Evolutionary conservation across 2,329 filamentous ascomycete genomes (phyloP).

Genomic region (Cephalotrichum gorgonifer): DNA sequence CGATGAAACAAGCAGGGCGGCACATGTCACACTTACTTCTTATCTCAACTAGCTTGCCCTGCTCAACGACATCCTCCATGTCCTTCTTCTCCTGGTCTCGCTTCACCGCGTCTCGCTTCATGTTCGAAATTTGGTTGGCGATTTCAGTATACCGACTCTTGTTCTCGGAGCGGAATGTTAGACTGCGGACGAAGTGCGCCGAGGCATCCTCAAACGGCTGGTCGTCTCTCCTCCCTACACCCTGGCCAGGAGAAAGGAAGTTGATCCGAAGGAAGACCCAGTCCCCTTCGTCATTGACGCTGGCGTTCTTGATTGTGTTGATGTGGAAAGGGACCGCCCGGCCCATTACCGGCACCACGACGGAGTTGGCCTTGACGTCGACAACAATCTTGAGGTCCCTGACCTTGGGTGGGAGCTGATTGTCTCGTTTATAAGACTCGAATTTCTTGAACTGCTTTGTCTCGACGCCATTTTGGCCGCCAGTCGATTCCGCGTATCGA

Average conservation of each 20-base stretch:
- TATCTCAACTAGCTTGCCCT: constrained; percentile 93
- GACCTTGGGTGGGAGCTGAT: constrained; percentile 75
- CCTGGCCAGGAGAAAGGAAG: constrained; percentile 92
- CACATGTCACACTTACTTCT: constrained; percentile 52
- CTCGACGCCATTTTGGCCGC: constrained; percentile 77
- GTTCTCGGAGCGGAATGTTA: constrained; percentile 90
- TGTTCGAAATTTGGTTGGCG: constrained; percentile 83
- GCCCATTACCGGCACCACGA: constrained; percentile 94
- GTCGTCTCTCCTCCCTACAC: constrained; percentile 93
- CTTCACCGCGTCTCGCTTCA: constrained; percentile 87
- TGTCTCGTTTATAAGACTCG: constrained; percentile 97
- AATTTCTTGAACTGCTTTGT: constrained; percentile 99
- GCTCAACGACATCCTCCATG: constrained; percentile 97
- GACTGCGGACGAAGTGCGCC: constrained; percentile 88
- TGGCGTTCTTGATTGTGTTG: constrained; percentile 95
- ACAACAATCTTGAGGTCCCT: constrained; percentile 84
- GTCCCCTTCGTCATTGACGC: constrained; percentile 91
- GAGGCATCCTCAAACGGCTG: constrained; percentile 95
- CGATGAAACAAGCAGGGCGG: neutral
- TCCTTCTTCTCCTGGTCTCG: constrained; percentile 99
- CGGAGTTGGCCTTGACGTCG: constrained; percentile 78
- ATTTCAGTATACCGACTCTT: constrained; percentile 84
- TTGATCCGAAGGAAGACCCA: constrained; percentile 94
- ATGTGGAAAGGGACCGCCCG: constrained; percentile 97
- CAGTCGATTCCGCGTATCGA: constrained; percentile 76